Evolutionary conservation across 192 early-diverging fungal species (phyloP), one percentile per base, ranked within the genome.

Genomic region (Ambispora gerdemannii): DNA sequence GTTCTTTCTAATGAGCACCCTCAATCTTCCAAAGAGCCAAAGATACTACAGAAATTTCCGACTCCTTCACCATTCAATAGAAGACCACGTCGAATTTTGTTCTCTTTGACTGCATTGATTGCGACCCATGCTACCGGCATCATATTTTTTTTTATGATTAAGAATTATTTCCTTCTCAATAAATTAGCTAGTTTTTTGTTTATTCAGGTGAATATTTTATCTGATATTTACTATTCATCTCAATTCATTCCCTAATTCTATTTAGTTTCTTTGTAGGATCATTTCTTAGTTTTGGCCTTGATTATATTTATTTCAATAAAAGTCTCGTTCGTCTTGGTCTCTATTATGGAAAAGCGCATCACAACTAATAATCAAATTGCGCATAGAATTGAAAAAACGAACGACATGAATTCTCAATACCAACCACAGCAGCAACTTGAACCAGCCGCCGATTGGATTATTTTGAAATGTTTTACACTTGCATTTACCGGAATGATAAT

Each of bases 401-500:
- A 67, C 2, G 30, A 35, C 20, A 72, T 52, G 50, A 69, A 19
- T 35, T 71, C 58, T 58, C 74, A 49, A 79, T 70, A 6, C 71
- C 67, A 2, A 67, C 72, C 1, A 70, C 72, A 8, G 76, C 74
- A 51, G 71, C 77, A 71, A 73, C 74, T 63, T 71, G 63, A 32
- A 53, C 79, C 86, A 27, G 78, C 84, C 2, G 69, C 84, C n/a
- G 85, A 86, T 65, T 84, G 85, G 52, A 70, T 82, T 2, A 79
- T 86, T 53, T 79, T 85, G 53, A 88, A 84, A 67, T 84, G 80
- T 31, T 72, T 81, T 28, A 78, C 79, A 32, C 61, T 77, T 1
- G 82, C 85, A 0, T 72, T 86, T 61, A 80, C 86, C 15, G 88
- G 87, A 1, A 75, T 88, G 50, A 63, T 81, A 2, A 81, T 90